A percentile compares a stretch with the other conserved stretches of the same genome.
Conservation (phyloP, 306 rosid genomes). For the Cicer cuneatum region DNA sequence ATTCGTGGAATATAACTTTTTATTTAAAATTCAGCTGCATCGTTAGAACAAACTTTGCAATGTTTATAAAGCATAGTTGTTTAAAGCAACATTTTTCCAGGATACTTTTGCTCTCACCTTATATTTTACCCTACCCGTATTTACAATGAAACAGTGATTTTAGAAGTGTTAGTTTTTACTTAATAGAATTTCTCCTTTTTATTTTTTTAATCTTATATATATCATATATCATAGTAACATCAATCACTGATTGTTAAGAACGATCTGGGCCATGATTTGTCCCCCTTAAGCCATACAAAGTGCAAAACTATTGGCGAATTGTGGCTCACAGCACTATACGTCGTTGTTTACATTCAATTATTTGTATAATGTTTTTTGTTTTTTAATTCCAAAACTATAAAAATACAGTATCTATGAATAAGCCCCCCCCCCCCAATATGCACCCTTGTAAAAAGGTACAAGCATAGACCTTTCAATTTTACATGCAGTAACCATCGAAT, state of each 20-base stretch:
- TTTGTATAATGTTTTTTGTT: neutral
- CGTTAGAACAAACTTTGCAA: conserved; percentile 2
- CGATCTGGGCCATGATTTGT: conserved; percentile 38
- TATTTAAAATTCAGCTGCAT: neutral
- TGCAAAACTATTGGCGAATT: neutral
- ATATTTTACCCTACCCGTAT: neutral
- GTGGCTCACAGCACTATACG: conserved; percentile 40
- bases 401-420: neutral
- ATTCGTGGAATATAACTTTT: neutral
- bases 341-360: conserved; percentile 17
- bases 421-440: too few relatives aligned
- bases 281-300: conserved; percentile 29
- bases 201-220: neutral
- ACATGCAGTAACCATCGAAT: too few relatives aligned
- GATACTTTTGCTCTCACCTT: neutral
- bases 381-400: neutral
- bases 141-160: neutral
- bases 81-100: neutral
- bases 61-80: neutral
- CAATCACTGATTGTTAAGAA: conserved; percentile 18
- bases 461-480: too few relatives aligned
- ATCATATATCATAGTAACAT: neutral
- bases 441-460: too few relatives aligned
- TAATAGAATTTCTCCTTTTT: neutral
- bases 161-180: neutral